Percentiles rank a stretch among this genome's conserved stretches.
phyloP scores from a whole-genome alignment of 1,284 basidiomycete genomes.

The Naganishia sp. region DNA sequence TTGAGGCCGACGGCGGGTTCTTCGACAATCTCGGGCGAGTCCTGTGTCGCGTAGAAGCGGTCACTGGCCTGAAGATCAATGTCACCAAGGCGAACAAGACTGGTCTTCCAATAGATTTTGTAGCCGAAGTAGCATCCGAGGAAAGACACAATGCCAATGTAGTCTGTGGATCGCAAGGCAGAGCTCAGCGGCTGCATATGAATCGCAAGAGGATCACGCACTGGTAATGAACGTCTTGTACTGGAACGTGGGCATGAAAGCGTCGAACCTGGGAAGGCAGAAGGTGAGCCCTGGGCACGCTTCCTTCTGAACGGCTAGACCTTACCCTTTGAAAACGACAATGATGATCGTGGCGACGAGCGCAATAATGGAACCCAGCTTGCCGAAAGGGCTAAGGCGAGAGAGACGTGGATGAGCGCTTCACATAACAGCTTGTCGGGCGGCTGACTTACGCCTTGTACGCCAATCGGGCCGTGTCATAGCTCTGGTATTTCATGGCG shows the following conservation, averaged over 20 bases:
- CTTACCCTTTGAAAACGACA: slow-evolving; percentile 63
- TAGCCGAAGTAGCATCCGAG: slow-evolving; percentile 25
- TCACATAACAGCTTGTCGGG: not conserved
- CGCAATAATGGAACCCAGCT: slow-evolving; percentile 56
- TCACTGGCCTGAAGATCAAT: slow-evolving; percentile 21
- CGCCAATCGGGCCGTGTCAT: slow-evolving; percentile 64
- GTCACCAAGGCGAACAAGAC: slow-evolving; percentile 13
- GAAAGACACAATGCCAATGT: slow-evolving; percentile 23
- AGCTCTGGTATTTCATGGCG: slow-evolving; percentile 66
- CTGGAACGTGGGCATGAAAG: slow-evolving; percentile 61
- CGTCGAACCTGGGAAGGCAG: slow-evolving; percentile 61
- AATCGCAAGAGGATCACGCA: not conserved
- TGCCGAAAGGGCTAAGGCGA: slow-evolving; percentile 55
- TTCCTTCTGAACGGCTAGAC: too few relatives aligned
- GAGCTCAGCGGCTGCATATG: not conserved
- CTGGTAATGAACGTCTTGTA: slow-evolving; percentile 65
- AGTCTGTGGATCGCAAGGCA: not conserved
- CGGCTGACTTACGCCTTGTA: slow-evolving; percentile 60
- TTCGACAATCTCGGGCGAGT: slow-evolving; percentile 1
- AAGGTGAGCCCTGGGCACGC: slow-evolving; percentile 45
- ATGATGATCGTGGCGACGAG: slow-evolving; percentile 63
- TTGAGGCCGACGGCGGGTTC: slow-evolving; percentile 22
- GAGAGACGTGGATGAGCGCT: slow-evolving; percentile 35
- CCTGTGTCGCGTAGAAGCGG: slow-evolving; percentile 19
- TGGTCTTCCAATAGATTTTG: slow-evolving; percentile 23